These are phyloP conservation scores for Colletotrichum sublineola DNA, from an alignment of 2,329 filamentous ascomycete species.

Conservation along the genomic window DNA sequence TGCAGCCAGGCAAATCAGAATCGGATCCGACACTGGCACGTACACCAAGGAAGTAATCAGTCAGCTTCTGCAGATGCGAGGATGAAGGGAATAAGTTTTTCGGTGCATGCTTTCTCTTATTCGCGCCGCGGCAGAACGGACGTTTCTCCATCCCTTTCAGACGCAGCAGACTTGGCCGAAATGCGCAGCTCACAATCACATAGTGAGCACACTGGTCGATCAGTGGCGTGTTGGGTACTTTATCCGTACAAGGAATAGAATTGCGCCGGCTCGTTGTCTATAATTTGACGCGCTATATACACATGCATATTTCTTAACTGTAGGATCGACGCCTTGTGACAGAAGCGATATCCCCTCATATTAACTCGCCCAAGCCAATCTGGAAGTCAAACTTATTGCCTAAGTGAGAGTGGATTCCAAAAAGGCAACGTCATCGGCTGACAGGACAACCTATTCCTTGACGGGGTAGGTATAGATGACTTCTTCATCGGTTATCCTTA, in stretches of 20 bases:
- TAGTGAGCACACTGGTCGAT: neutral
- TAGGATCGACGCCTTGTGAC: too few relatives aligned
- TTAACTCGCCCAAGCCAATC: neutral
- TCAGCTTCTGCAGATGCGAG: constrained; percentile 1
- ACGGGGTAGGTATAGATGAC: too few relatives aligned
- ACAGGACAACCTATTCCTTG: too few relatives aligned
- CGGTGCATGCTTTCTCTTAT: neutral
- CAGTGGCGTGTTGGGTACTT: neutral
- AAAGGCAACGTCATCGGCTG: too few relatives aligned
- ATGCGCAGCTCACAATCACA: neutral
- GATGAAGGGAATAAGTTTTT: neutral
- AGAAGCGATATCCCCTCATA: neutral
- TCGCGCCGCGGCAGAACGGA: neutral
- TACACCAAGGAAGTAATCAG: neutral
- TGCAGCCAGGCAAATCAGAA: constrained; percentile 12
- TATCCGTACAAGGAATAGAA: neutral
- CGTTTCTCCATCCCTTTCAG: neutral
- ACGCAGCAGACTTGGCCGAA: neutral
- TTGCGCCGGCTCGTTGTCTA: neutral
- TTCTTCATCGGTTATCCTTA: too few relatives aligned
- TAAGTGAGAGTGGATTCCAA: too few relatives aligned
- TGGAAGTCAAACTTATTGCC: too few relatives aligned
- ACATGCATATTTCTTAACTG: too few relatives aligned
- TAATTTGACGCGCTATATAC: neutral
- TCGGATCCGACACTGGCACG: neutral